Evolutionary conservation across 306 rosid species (phyloP), one percentile per base, ranked within the genome.

Genomic region (Rosa persica): DNA sequence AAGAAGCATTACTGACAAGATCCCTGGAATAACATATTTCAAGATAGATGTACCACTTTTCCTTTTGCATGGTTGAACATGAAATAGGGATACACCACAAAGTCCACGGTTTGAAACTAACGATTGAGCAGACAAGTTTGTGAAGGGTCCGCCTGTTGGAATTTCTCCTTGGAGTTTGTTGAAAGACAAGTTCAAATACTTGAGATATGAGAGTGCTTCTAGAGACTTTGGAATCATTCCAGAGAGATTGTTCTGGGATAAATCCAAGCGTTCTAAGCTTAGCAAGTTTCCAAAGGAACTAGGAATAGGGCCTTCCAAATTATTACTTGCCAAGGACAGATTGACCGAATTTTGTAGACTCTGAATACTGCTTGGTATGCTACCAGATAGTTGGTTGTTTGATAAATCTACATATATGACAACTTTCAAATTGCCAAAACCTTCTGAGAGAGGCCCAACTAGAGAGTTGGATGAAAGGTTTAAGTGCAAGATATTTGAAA

Each of bases 111-210:
- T 84, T 22, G 68, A 54, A 8, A 73, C 17, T 68, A 84, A 84
- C 58, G 87, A 81, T 5, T 57, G 48, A 60, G 69, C 22, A 12
- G 82, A 72, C 40, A 76, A 73, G 16, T 47, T 80, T 5, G 20
- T 25, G 40, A 84, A 66, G 12, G 74, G 47, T 34, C 82, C 82
- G 17, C 72, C 73, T 23, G 20, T 73, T 78, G 82, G 84, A 64
- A 83, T 80, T 76, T 72, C 73, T 64, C 87, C 84, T 80, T 30
- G 52, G 8, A 82, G 23, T 12, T 19, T 40, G 38, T 82, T 54
- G 61, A 20, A 54, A n/a, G 61, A 54, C 61, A 54, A 2, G 1
- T 54, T 54, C 12, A 54, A 25, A 54, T 1, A 54, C 25, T 6
- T 1, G 61, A 54, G 61, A 54, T 54, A 20, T 20, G 25, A 2